Evolutionary conservation across 169 alveolate species (phyloP), one percentile per base, ranked within the genome.

Genomic region (Condylostoma magnum): DNA sequence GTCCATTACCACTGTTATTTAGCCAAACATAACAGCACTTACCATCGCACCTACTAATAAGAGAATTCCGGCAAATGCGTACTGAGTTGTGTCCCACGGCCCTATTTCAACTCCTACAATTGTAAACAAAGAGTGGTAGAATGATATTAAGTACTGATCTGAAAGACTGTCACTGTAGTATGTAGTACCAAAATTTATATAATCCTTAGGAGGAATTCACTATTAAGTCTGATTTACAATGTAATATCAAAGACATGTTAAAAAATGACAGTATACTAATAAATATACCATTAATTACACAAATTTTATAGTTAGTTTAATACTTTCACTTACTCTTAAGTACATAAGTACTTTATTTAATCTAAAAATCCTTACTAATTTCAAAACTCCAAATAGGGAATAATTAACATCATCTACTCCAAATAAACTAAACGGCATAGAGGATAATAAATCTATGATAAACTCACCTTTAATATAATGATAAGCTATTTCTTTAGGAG

Each of bases 361-460:
- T 20, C 47, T 50, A 4, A 50, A 31, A 51, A 67, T 50, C 6
- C 66, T 50, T 22, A 47, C 27, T 6, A 67, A 8, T 50, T 67
- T 67, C 20, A 30, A 12, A 0, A 67, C 38, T n/a, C 67, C 28
- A 15, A 67, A 15, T 27, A 63, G 33, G 20, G 57, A 27, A 18
- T 43, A 18, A 5, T 41, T 41, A 38, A 6, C 33, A 18, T 18
- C 18, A 6, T 6, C 6, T 6, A 6, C 46, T 10, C 50, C 22
- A 28, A 10, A 25, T 25, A 48, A 28, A 54, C 20, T 75, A 20
- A 73, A 43, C 4, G 86, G 86, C 18, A 79, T 37, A 6, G 77
- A 37, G 1, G 80, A 74, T 18, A 67, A 1, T 25, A 79, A 43
- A 56, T 79, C 86, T 27, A 79, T 54, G 25, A 53, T 28, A 46